These are phyloP conservation scores for Monilinia laxa DNA, from an alignment of 2,329 filamentous ascomycete genomes.

Conservation along the genomic window DNA sequence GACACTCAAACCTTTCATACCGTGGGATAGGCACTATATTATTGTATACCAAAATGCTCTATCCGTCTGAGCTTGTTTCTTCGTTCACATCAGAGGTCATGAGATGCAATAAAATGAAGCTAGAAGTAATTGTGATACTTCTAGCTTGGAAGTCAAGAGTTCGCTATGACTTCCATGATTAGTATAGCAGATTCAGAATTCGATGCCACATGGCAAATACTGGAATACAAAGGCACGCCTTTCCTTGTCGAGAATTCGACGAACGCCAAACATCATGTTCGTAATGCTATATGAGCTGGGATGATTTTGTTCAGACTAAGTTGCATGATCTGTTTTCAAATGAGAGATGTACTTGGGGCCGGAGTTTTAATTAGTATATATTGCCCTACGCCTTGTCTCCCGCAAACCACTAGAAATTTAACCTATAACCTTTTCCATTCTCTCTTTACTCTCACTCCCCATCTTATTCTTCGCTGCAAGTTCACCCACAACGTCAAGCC, in stretches of 20 bases:
- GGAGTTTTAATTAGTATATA: neutral
- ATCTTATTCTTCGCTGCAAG: no score
- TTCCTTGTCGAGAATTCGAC: neutral
- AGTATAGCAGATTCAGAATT: no score
- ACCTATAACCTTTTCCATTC: no score
- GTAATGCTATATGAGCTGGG: neutral
- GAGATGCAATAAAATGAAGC: neutral
- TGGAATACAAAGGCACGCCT: neutral
- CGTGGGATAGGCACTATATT: neutral
- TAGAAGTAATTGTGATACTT: slow-evolving; percentile 14
- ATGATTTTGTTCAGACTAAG: neutral
- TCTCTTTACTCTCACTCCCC: no score
- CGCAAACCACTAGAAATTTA: neutral
- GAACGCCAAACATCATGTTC: neutral
- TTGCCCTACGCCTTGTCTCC: neutral
- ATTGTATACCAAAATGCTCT: neutral
- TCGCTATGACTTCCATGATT: neutral
- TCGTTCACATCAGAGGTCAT: neutral
- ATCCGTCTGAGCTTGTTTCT: neutral
- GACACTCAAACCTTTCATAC: neutral
- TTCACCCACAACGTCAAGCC: no score
- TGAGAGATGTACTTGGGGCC: neutral
- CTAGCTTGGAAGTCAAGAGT: slow-evolving; percentile 2
- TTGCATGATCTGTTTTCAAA: neutral
- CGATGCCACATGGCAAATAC: neutral